These are phyloP conservation scores for Fusarium sororula DNA, from an alignment of 2,329 filamentous ascomycete species.

Conservation along the genomic window DNA sequence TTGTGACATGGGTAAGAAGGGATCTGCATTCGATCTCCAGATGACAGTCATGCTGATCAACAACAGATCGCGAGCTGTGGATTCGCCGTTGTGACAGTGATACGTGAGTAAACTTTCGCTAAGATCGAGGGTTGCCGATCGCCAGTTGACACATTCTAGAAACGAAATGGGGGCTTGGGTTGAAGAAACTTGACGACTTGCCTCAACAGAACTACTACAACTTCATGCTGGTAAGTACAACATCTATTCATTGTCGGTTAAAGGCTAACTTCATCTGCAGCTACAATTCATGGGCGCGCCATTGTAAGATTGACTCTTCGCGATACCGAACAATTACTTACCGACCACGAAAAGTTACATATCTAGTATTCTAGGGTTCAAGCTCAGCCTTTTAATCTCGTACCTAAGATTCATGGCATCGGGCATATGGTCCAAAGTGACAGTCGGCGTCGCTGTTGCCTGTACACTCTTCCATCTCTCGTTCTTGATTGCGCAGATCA, in stretches of 20 bases:
- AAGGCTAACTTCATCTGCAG: neutral
- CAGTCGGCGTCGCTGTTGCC: constrained; percentile 47
- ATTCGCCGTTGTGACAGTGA: constrained; percentile 47
- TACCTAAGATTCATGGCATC: constrained; percentile 56
- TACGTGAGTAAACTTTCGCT: constrained; percentile 44
- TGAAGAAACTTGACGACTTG: constrained; percentile 48
- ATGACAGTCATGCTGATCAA: neutral
- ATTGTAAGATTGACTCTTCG: constrained; percentile 46
- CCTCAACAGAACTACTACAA: constrained; percentile 49
- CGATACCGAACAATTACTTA: neutral
- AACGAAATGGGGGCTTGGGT: constrained; percentile 55
- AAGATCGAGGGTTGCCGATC: neutral
- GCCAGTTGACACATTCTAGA: constrained; percentile 41
- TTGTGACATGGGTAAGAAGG: constrained; percentile 25
- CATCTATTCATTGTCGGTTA: accelerated
- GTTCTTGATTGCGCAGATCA: constrained; percentile 49
- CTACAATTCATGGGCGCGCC: constrained; percentile 54
- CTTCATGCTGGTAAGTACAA: constrained; percentile 36
- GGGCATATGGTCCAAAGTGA: constrained; percentile 44
- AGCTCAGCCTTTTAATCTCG: constrained; percentile 55
- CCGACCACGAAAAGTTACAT: constrained; percentile 47
- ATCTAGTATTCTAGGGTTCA: constrained; percentile 56
- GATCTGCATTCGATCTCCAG: neutral
- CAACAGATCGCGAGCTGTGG: constrained; percentile 45
- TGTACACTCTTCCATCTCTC: constrained; percentile 52